Evolutionary conservation across 768 basidiomycete species (phyloP), one percentile per base, ranked within the genome.

Genomic region (Podaxis mareebaensis): DNA sequence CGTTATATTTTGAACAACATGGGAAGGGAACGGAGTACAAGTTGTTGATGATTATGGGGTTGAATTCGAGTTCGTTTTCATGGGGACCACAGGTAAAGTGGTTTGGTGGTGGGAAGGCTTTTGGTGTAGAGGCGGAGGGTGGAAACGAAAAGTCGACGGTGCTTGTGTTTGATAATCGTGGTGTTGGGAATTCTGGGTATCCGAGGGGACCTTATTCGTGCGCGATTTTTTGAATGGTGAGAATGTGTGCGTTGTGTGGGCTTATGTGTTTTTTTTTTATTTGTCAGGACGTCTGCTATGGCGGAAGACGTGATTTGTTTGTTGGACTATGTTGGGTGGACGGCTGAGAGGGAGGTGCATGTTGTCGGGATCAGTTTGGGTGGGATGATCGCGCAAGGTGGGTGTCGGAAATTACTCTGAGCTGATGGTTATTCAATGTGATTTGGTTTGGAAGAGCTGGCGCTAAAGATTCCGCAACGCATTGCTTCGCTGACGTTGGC

Each of bases 351-450:
- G 4, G 81, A 82, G 53, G 49, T 95, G 5, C 87, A 93, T 68
- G 73, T 94, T 36, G 87, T 94, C 22, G 90, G 93, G 7, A 74
- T 85, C 24, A 92, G 90, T 42, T 72, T 95, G 4, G 93, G 93
- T 2, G 92, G 92, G 4, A 94, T 93, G 92, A 91, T 92, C 55
- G 85, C 90, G 0, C 89, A 91, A 75, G 88, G 90, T 89, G 64
- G 36, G 67, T 15, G 24, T 55, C 46, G 13, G 13, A 26, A 22
- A 52, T 56, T 51, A 11, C 13, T 58, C 3, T 53, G 12, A 33
- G 8, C 15, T 6, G 24, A 52, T 44, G 15, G 22, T 22, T 3
- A 40, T 46, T 30, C 33, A 53, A 46, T 46, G 44, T 20, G 22
- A 10, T 38, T 51, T 51, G 44, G 8, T 11, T 30, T 22, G 15